Evolutionary conservation across 805 yeast genomes (phyloP).

Genomic region (Pichia cabralensis): DNA sequence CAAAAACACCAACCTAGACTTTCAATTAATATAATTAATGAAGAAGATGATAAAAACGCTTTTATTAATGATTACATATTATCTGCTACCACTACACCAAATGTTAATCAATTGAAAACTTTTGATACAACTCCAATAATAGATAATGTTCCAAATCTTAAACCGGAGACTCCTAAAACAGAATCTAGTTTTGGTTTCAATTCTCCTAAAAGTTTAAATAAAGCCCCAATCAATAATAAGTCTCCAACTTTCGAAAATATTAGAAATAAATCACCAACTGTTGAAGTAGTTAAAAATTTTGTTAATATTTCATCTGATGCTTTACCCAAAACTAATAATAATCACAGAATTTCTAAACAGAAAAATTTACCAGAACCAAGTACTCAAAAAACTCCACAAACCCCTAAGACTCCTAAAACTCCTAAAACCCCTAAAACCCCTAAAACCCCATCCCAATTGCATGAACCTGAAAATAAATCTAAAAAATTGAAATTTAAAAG

Average conservation of each 20-base stretch:
- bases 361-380: not conserved
- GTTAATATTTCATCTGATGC: conserved; percentile 5
- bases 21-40: conserved; percentile 18
- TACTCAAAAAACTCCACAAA: not conserved
- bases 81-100: not conserved
- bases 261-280: conserved; percentile 5
- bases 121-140: conserved; percentile 6
- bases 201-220: conserved; percentile 3
- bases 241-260: conserved; percentile 11
- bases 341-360: too few species aligned
- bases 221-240: conserved; percentile 8
- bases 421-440: too few species aligned
- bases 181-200: not conserved
- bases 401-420: conserved; percentile 1
- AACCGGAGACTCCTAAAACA: not conserved
- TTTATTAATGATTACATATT: conserved; percentile 2
- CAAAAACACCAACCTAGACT: conserved; percentile 11
- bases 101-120: not conserved
- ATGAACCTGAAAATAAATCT: too few species aligned
- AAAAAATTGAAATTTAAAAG: conserved; percentile 22
- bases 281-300: conserved; percentile 1
- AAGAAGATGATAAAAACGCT: conserved; percentile 4
- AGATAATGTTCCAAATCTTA: not conserved
- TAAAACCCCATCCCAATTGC: too few species aligned
- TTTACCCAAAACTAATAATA: not conserved